Conservation (phyloP, 148 eudicot species). For the Pouteria glomerata region DNA sequence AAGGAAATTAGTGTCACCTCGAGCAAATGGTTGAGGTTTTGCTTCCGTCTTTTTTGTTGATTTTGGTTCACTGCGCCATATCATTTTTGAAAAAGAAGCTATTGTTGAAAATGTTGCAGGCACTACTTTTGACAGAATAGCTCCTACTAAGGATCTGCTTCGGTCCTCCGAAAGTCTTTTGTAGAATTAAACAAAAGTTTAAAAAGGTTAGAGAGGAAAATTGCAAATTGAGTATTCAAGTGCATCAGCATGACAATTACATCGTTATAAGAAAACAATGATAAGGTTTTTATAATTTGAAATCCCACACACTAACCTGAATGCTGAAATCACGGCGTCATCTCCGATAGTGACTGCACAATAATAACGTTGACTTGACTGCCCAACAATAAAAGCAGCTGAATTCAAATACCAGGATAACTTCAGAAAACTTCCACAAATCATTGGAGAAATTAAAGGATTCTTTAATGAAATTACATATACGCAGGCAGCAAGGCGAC, state of each 20-base stretch:
- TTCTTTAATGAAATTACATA: background rate
- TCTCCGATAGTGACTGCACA: conserved; percentile 81
- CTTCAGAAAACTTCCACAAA: conserved; percentile 51
- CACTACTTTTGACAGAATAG: conserved; percentile 85
- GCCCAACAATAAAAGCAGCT: conserved; percentile 98
- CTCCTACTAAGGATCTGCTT: conserved; percentile 81
- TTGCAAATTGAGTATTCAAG: background rate
- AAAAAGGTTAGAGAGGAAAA: background rate
- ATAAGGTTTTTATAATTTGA: background rate
- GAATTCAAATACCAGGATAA: conserved; percentile 77
- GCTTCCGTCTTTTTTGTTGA: conserved; percentile 56
- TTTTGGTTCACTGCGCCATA: conserved; percentile 70
- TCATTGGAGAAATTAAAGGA: background rate
- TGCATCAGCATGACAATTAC: background rate
- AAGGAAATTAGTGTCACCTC: conserved; percentile 39
- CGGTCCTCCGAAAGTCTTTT: conserved; percentile 87
- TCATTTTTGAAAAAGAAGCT: conserved; percentile 69
- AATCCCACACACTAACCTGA: conserved; percentile 45
- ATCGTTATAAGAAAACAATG: background rate
- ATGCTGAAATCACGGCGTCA: conserved; percentile 94
- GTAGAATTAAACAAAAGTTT: conserved; percentile 10
- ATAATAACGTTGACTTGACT: conserved; percentile 91
- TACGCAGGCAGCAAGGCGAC: background rate
- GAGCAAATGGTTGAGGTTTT: conserved; percentile 81
- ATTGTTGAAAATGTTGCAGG: conserved; percentile 93